phyloP scores from a whole-genome alignment of 2,329 filamentous ascomycete species.

The Alternaria arbusti region DNA sequence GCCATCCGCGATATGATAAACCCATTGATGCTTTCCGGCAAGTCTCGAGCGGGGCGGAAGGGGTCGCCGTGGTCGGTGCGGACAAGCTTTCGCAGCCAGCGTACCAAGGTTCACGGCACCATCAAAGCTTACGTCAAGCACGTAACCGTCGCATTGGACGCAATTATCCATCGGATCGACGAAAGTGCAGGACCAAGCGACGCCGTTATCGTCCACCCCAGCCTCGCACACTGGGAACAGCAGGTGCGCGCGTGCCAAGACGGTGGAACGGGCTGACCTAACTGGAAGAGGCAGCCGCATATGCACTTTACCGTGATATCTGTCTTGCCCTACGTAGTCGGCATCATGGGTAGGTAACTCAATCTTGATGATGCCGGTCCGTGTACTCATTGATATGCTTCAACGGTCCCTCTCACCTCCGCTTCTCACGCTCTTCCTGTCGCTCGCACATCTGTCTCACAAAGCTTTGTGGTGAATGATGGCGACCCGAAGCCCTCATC shows the following conservation, averaged over 20 bases:
- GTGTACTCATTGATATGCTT: neutral
- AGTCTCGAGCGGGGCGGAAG: neutral
- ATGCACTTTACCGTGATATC: neutral
- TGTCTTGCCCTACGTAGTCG: neutral
- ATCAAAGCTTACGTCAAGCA: neutral
- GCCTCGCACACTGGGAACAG: neutral
- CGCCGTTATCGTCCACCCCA: neutral
- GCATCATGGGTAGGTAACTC: neutral
- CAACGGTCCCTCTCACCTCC: neutral
- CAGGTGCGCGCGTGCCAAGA: neutral
- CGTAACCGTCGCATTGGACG: neutral
- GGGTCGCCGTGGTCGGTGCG: neutral
- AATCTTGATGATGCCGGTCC: neutral
- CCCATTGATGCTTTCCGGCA: neutral
- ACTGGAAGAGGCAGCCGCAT: constrained; percentile 1
- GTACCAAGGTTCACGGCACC: neutral
- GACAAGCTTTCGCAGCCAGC: neutral
- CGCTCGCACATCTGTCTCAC: neutral
- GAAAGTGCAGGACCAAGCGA: neutral
- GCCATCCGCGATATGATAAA: neutral
- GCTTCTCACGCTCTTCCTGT: neutral
- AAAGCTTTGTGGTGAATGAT: neutral
- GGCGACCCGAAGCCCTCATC: neutral
- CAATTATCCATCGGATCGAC: neutral
- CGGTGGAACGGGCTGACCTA: neutral